A percentile compares a stretch with the other conserved stretches of the same genome.
Conservation (phyloP, 1,284 basidiomycete species). For the Cryptococcus maquisensis region DNA sequence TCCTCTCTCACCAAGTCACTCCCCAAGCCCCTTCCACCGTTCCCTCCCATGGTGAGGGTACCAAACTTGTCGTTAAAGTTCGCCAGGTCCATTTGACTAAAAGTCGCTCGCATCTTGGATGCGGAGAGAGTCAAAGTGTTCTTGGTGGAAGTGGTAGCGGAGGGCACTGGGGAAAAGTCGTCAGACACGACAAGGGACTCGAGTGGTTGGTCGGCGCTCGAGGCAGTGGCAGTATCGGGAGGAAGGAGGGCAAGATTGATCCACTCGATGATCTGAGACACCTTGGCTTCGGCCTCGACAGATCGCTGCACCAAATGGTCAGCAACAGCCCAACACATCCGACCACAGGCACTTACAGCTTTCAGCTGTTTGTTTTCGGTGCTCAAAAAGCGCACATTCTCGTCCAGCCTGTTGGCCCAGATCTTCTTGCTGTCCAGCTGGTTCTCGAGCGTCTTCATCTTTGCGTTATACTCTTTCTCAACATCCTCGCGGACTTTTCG, state of each 20-base stretch:
- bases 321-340: neutral
- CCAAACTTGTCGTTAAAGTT: slow-evolving; percentile 29
- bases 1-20: slow-evolving; percentile 32
- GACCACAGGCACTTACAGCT: slow-evolving; percentile 16
- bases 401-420: slow-evolving; percentile 43
- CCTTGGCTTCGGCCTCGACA: slow-evolving; percentile 38
- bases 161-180: slow-evolving; percentile 18
- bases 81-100: slow-evolving; percentile 32
- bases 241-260: slow-evolving; percentile 29
- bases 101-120: slow-evolving; percentile 28
- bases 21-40: slow-evolving; percentile 3
- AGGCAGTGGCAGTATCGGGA: neutral
- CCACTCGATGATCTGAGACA: slow-evolving; percentile 41
- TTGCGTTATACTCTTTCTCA: slow-evolving; percentile 67
- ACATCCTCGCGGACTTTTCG: slow-evolving; percentile 72
- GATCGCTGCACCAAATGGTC: slow-evolving; percentile 21
- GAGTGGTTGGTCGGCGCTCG: neutral
- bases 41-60: slow-evolving; percentile 19
- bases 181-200: slow-evolving; percentile 19
- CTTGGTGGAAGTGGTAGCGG: neutral
- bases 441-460: slow-evolving; percentile 60
- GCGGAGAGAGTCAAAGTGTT: slow-evolving; percentile 26
- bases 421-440: slow-evolving; percentile 53
- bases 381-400: slow-evolving; percentile 36
- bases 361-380: slow-evolving; percentile 34